Evolutionary conservation across 148 eudicot species (phyloP).

Genomic region (Polygonum aviculare): DNA sequence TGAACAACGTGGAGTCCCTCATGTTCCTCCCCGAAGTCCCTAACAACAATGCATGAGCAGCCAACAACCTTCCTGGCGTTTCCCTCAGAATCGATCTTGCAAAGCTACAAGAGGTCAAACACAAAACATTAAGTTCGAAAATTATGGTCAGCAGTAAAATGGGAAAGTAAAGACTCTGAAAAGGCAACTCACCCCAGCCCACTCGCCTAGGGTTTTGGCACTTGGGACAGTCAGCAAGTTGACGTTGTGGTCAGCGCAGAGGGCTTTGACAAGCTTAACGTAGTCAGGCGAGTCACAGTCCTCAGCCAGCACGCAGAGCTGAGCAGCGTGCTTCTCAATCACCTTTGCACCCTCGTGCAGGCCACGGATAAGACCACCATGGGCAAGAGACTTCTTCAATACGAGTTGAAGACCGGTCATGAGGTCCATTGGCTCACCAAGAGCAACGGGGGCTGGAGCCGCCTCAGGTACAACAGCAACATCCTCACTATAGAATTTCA

Average conservation of each 20-base stretch:
- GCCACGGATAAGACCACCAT: conserved; percentile 38
- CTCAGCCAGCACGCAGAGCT: conserved; percentile 36
- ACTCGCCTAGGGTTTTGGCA: conserved; percentile 38
- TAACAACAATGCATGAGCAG: conserved; percentile 10
- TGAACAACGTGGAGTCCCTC: conserved; percentile 58
- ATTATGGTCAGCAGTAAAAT: background rate
- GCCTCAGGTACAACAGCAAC: conserved; percentile 16
- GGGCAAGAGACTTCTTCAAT: conserved; percentile 27
- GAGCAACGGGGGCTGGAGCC: conserved; percentile 12
- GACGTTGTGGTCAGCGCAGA: conserved; percentile 39
- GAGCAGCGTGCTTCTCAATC: conserved; percentile 42
- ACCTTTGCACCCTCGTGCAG: conserved; percentile 36
- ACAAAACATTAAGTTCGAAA: background rate
- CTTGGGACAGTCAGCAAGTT: conserved; percentile 29
- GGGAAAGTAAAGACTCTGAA: background rate
- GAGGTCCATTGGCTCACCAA: conserved; percentile 33
- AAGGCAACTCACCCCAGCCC: conserved; percentile 31
- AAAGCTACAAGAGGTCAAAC: background rate
- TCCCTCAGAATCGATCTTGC: conserved; percentile 12
- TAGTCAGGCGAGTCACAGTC: conserved; percentile 38
- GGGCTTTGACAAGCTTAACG: conserved; percentile 31
- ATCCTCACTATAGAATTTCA: conserved; percentile 20
- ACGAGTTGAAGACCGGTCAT: conserved; percentile 37
- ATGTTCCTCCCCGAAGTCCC: conserved; percentile 56
- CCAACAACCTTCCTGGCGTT: conserved; percentile 13